Conservation (phyloP, 2,329 filamentous ascomycete genomes). For the Pyrenochaeta sp. region DNA sequence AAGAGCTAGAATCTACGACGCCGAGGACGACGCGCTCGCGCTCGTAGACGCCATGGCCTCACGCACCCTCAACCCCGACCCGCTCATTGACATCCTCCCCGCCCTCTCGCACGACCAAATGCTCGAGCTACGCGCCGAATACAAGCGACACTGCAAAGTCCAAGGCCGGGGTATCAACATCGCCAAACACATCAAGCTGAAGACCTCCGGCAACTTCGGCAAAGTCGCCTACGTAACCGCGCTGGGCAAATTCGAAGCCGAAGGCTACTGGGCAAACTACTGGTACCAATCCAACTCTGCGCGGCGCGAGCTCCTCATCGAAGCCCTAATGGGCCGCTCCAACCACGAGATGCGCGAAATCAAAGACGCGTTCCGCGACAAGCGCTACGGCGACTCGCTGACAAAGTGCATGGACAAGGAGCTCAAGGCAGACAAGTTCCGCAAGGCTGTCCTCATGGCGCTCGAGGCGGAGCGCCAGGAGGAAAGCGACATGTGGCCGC, state of each 20-base stretch:
- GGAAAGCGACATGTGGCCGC: conserved; percentile 68
- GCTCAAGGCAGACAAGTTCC: conserved; percentile 95
- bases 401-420: conserved; percentile 89
- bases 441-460: conserved; percentile 82
- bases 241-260: conserved; percentile 87
- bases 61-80: conserved; percentile 68
- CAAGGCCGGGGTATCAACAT: conserved; percentile 83
- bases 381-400: conserved; percentile 85
- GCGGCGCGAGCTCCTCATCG: conserved; percentile 87
- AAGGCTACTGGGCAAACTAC: conserved; percentile 97
- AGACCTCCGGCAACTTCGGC: conserved; percentile 79
- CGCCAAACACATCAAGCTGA: conserved; percentile 84
- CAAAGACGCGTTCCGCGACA: conserved; percentile 88
- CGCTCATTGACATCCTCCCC: conserved; percentile 84
- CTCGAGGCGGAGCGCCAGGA: conserved; percentile 86
- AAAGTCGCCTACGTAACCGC: conserved; percentile 92
- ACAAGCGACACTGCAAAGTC: conserved; percentile 88
- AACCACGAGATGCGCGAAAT: conserved; percentile 88
- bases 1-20: conserved; percentile 81
- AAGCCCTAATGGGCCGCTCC: conserved; percentile 86
- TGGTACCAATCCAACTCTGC: conserved; percentile 92
- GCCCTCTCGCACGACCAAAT: conserved; percentile 86
- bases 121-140: conserved; percentile 83
- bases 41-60: conserved; percentile 78
- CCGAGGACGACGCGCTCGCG: conserved; percentile 76